These are phyloP conservation scores for Podila minutissima DNA, from an alignment of 192 early-diverging fungal genomes.

Conservation along the genomic window DNA sequence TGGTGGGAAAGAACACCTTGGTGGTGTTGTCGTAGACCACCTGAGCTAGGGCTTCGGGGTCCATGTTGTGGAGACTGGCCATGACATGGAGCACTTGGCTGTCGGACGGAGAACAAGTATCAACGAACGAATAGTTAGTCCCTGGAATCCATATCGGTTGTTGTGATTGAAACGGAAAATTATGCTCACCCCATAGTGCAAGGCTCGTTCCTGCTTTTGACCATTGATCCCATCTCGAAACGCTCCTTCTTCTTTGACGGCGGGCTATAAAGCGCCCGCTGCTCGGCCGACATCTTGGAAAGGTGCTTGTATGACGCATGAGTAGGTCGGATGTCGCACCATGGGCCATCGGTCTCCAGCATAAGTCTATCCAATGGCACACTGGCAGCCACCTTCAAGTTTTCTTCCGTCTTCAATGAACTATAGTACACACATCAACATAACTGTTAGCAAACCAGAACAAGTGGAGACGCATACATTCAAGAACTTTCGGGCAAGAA, in stretches of 20 bases:
- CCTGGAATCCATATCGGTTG: too few species aligned
- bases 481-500: not conserved
- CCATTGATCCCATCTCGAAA: slow-evolving; percentile 70
- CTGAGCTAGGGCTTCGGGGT: slow-evolving; percentile 64
- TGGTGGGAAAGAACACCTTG: slow-evolving; percentile 69
- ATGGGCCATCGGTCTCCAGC: slow-evolving; percentile 96
- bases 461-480: too few species aligned
- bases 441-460: not conserved
- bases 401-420: slow-evolving; percentile 89
- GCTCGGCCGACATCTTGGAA: slow-evolving; percentile 24
- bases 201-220: slow-evolving; percentile 90
- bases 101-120: not conserved
- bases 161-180: not conserved
- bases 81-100: slow-evolving; percentile 78
- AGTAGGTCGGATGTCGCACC: slow-evolving; percentile 90
- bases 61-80: slow-evolving; percentile 65
- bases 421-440: slow-evolving; percentile 1
- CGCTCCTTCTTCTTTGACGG: slow-evolving; percentile 80
- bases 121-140: not conserved
- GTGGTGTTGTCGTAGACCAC: slow-evolving; percentile 74
- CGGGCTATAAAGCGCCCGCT: slow-evolving; percentile 51
- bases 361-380: slow-evolving; percentile 86
- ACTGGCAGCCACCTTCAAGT: slow-evolving; percentile 72
- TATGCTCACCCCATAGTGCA: slow-evolving; percentile 69
- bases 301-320: slow-evolving; percentile 81